These are phyloP conservation scores for Eutrema japonicum DNA, from an alignment of 345 rosid genomes.

Conservation along the genomic window DNA sequence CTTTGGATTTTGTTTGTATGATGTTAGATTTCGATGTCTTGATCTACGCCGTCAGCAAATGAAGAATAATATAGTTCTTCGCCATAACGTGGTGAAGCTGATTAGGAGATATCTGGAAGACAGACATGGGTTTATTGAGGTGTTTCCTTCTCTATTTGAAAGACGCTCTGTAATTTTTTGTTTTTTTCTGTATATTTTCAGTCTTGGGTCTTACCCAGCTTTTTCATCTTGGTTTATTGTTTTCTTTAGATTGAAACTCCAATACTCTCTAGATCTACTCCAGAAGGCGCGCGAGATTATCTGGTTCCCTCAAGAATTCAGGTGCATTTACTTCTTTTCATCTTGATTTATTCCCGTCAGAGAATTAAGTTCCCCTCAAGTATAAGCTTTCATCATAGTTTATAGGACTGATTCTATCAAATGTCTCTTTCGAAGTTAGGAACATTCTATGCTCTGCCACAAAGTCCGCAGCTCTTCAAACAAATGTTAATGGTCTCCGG, in stretches of 20 bases:
- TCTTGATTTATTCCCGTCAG: slow-evolving; percentile 1
- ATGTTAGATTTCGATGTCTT: slow-evolving; percentile 78
- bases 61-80: slow-evolving; percentile 71
- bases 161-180: background rate
- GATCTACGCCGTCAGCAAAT: slow-evolving; percentile 94
- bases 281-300: slow-evolving; percentile 97
- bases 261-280: slow-evolving; percentile 91
- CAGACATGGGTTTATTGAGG: slow-evolving; percentile 88
- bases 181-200: background rate
- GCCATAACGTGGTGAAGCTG: slow-evolving; percentile 89
- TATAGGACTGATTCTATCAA: slow-evolving; percentile 47
- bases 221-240: slow-evolving; percentile 56
- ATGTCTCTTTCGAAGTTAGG: slow-evolving; percentile 86
- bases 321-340: slow-evolving; percentile 52
- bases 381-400: slow-evolving; percentile 39
- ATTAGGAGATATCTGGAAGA: slow-evolving; percentile 89
- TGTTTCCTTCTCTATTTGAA: slow-evolving; percentile 38
- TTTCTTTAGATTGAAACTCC: slow-evolving; percentile 97
- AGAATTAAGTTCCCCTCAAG: slow-evolving; percentile 1
- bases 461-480: slow-evolving; percentile 95
- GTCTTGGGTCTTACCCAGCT: background rate
- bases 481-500: slow-evolving; percentile 99
- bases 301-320: slow-evolving; percentile 97
- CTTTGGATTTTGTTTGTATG: slow-evolving; percentile 1
- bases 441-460: slow-evolving; percentile 97